Base-by-base conservation (phyloP, 2,329 filamentous ascomycete genomes). In the Ophiostoma triangulosporum region DNA sequence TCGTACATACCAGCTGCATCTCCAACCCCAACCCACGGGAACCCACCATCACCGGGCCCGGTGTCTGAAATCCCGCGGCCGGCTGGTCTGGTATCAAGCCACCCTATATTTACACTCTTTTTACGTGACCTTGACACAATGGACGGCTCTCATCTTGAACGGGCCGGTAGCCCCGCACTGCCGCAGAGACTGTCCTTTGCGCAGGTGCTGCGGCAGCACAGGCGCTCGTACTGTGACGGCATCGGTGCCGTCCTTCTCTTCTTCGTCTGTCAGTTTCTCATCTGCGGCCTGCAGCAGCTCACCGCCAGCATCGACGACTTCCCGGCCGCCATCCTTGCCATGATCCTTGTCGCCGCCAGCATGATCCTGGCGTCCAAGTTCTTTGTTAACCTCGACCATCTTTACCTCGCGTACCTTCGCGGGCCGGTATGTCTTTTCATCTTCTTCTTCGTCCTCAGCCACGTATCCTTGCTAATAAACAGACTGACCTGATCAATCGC, bases 401-500 rank as follows among this genome's bases (percentile, higher is more conserved):
- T 65, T 1, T 68, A 68, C 51, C 52, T 50, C 17, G 56, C 40
- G 6, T 54, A 59, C 17, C 38, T 62, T 14, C 54, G 54, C 7
- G 46, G 48, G 3, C 59, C 60, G 20, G 60, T 60, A 52, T 17
- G 59, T 46, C 14, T 6, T 12, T 17, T 4, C 17, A 17, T 17
- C 17, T 38, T 17, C 9, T 40, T 12, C 12, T 3, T 8, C 15
- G 6, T 26, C 3, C 22, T 17, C 12, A 24, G 4, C 1, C 9
- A 14, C 6, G 17, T 40, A 3, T 24, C 3, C 9, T 36, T 14
- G 12, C 24, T 45, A n/a, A 45, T 24, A 17, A 17, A 1, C 31
- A 77, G 73, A 66, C 74, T 22, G 68, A 76, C 48, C 67, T 76
- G 9, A 66, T 77, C 52, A 77, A 77, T 57, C 62, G 67, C 3